Evolutionary conservation across 805 yeast species (phyloP).

Genomic region (Pichia paraexigua): DNA sequence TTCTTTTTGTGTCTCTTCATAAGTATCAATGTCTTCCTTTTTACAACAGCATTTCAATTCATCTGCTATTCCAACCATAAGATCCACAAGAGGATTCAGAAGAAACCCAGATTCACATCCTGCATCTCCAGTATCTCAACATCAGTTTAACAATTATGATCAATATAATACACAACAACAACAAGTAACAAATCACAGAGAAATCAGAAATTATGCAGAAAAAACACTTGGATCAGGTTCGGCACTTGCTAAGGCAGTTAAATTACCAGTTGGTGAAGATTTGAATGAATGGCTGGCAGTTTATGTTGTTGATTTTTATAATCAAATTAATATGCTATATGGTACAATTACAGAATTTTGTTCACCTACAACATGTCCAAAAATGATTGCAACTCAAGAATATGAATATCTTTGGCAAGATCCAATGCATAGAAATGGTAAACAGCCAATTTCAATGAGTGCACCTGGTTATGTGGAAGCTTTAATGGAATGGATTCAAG

Average conservation of each 20-base stretch:
- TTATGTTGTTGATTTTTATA: constrained; percentile 94
- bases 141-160: constrained; percentile 10
- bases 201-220: constrained; percentile 83
- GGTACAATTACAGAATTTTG: constrained; percentile 96
- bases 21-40: constrained; percentile 17
- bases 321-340: constrained; percentile 92
- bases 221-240: constrained; percentile 92
- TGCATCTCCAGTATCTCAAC: constrained; percentile 17
- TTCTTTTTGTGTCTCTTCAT: neutral
- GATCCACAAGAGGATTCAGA: constrained; percentile 28
- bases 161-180: constrained; percentile 11
- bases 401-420: constrained; percentile 98
- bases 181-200: constrained; percentile 43
- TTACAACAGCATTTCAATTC: constrained; percentile 25
- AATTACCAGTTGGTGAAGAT: constrained; percentile 88
- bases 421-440: constrained; percentile 40
- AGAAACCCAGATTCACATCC: constrained; percentile 23
- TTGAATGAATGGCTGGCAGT: constrained; percentile 93
- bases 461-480: constrained; percentile 95
- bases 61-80: constrained; percentile 28
- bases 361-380: constrained; percentile 88
- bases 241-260: constrained; percentile 86
- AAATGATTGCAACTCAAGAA: constrained; percentile 97
- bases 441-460: constrained; percentile 75
- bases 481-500: constrained; percentile 92